Base-by-base conservation (phyloP, 179 eudicot genomes). In the Silene coronaria region DNA sequence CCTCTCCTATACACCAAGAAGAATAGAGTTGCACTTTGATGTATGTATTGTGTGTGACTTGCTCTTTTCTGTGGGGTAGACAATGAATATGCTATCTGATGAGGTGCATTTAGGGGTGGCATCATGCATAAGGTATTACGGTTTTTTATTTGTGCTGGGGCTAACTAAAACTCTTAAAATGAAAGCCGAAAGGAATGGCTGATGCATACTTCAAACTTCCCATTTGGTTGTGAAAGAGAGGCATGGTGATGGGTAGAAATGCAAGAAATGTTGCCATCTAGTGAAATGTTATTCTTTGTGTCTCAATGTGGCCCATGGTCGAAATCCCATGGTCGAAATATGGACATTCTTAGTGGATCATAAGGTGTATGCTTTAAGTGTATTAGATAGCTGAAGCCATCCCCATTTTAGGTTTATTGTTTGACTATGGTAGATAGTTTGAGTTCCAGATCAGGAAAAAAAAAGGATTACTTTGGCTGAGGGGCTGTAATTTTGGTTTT, bases 141-240 rank as follows among this genome's bases (percentile, higher is more conserved):
- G 32, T 24, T 11, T 62, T 36, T 26, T 26, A 45, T 45, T 45
- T 14, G 16, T 62, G 62, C 8, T 1, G 26, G 26, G 26, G 22
- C 23, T 58, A n/a, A 21, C 23, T 2, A 8, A 12, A 45, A 45
- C 51, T 11, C 12, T 45, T 45, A 45, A 45, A 45, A 12, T 45
- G 51, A 45, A 45, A 45, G 14, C 51, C 21, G 36, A 62, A 62
- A 66, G 48, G 48, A 66, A 66, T 17, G 70, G 38, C 70, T 36
- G 48, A 34, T 67, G 51, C 14, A 21, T 17, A 34, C 24, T 26
- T 34, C 48, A 9, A 34, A 17, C 45, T n/a, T 22, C 38, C 69
- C 70, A 7, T 4, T 3, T 66, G 70, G 71, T 2, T 67, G 53
- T 65, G 36, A 28, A 32, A 36, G 23, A 36, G 26, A 67, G 71